Percentiles rank a stretch among this genome's conserved stretches.
Evolutionary conservation across 2,329 filamentous ascomycete genomes (phyloP).

Genomic region (Fusarium domesticum): DNA sequence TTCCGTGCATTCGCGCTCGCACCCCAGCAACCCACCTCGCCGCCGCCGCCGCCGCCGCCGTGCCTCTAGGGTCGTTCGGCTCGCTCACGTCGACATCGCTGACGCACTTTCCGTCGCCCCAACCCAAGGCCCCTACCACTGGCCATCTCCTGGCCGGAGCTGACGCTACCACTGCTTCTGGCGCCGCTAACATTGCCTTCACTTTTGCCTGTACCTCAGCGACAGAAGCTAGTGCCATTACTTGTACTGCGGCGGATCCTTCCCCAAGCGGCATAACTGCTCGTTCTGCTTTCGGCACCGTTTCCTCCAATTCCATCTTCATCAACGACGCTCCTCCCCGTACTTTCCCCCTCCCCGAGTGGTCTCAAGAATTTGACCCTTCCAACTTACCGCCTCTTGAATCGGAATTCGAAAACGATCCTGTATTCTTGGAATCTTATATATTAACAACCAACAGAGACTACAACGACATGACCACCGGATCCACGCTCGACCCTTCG

Average conservation of each 20-base stretch:
- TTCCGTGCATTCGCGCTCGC: background rate
- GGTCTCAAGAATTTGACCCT: slow-evolving; percentile 21
- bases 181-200: slow-evolving; percentile 24
- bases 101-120: slow-evolving; percentile 38
- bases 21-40: slow-evolving; percentile 19
- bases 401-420: slow-evolving; percentile 26
- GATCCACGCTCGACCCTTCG: slow-evolving; percentile 54
- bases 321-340: slow-evolving; percentile 17
- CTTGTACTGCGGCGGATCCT: slow-evolving; percentile 23
- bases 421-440: slow-evolving; percentile 22
- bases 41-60: slow-evolving; percentile 29
- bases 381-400: slow-evolving; percentile 15
- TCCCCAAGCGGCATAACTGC: slow-evolving; percentile 10
- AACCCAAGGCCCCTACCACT: slow-evolving; percentile 34
- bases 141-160: slow-evolving; percentile 27
- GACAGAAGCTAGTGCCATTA: slow-evolving; percentile 24
- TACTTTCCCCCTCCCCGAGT: slow-evolving; percentile 1
- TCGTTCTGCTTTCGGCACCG: slow-evolving; percentile 16
- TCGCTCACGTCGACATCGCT: slow-evolving; percentile 35
- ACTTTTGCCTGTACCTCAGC: slow-evolving; percentile 26
- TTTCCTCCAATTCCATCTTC: slow-evolving; percentile 36
- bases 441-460: slow-evolving; percentile 25
- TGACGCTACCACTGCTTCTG: slow-evolving; percentile 29
- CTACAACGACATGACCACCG: slow-evolving; percentile 55
- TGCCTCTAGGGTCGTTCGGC: slow-evolving; percentile 34